Evolutionary conservation across 768 basidiomycete genomes (phyloP).

Genomic region (Mycena kentingensis): DNA sequence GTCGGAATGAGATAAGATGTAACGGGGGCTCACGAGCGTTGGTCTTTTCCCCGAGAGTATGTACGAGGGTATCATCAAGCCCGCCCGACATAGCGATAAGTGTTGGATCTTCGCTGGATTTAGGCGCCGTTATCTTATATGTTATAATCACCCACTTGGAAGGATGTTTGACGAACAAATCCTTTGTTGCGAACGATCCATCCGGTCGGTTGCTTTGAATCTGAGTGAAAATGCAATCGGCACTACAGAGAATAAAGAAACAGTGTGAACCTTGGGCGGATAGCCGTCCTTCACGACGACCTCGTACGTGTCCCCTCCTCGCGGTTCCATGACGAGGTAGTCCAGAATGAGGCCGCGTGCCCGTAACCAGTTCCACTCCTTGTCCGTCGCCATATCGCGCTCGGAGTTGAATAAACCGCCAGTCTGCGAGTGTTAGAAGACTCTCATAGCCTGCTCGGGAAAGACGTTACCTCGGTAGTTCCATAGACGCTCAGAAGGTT

Average conservation of each 20-base stretch:
- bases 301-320: conserved; percentile 46
- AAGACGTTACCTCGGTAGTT: conserved; percentile 38
- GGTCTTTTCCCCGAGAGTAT: conserved; percentile 54
- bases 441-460: not conserved
- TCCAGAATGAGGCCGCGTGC: conserved; percentile 28
- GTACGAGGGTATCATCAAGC: conserved; percentile 55
- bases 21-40: conserved; percentile 38
- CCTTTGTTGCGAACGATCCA: conserved; percentile 56
- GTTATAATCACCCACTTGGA: conserved; percentile 20
- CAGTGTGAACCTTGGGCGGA: conserved; percentile 43
- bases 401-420: conserved; percentile 48
- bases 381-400: conserved; percentile 50
- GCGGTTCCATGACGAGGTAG: conserved; percentile 47
- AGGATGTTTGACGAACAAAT: conserved; percentile 53
- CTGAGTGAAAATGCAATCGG: conserved; percentile 20
- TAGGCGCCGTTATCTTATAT: too few relatives aligned
- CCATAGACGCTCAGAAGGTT: conserved; percentile 53
- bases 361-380: conserved; percentile 58
- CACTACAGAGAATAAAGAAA: not conserved
- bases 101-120: too few relatives aligned
- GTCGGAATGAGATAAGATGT: not conserved
- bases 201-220: conserved; percentile 47
- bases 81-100: conserved; percentile 56
- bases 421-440: conserved; percentile 26
- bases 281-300: conserved; percentile 53